phyloP scores from a whole-genome alignment of 176 grass and related monocot genomes.

The Triticum urartu region DNA sequence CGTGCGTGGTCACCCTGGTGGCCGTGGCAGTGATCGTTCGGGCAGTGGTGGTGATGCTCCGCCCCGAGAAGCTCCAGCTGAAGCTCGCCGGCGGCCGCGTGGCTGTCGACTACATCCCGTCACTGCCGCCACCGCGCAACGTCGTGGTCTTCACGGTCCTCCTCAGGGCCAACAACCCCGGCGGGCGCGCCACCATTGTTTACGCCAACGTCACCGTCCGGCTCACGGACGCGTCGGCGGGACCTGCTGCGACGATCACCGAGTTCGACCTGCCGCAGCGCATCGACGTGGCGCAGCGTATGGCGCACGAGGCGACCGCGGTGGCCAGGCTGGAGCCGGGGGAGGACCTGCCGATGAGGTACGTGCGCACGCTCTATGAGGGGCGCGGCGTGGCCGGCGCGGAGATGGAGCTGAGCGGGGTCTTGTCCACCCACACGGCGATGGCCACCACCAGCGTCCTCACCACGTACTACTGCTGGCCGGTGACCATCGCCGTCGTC shows the following conservation, averaged over 20 bases:
- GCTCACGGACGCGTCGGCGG: no score
- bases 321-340: neutral
- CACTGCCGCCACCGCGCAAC: neutral
- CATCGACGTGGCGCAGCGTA: neutral
- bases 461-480: constrained; percentile 20
- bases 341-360: neutral
- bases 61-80: neutral
- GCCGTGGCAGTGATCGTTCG: neutral
- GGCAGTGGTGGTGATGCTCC: constrained; percentile 15
- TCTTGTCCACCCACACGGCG: neutral
- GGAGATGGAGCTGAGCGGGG: neutral
- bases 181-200: neutral
- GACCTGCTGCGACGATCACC: no score
- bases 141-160: fast-evolving
- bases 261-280: neutral
- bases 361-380: neutral
- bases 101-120: neutral
- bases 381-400: neutral
- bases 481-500: constrained; percentile 4
- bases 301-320: neutral
- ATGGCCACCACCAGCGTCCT: neutral
- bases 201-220: neutral
- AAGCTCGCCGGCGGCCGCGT: neutral
- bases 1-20: neutral
- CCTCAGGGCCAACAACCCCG: constrained; percentile 1